These are phyloP conservation scores for Entamoeba histolytica DNA, from an alignment of 208 protist species.

Conservation along the genomic window DNA sequence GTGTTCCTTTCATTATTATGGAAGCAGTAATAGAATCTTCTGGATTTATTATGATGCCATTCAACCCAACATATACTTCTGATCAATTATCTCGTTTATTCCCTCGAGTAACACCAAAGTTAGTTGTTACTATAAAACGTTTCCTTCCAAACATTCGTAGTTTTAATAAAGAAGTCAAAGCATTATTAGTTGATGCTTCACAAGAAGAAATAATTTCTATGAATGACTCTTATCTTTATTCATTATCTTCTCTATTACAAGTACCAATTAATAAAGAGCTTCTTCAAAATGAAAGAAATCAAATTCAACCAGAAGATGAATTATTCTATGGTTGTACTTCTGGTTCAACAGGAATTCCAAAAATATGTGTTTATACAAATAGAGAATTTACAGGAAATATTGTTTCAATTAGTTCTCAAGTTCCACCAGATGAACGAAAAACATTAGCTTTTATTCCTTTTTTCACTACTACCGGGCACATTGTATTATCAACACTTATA, in stretches of 20 bases:
- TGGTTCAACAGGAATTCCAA: not conserved
- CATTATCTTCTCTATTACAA: not conserved
- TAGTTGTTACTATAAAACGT: not conserved
- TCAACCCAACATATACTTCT: not conserved
- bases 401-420: not conserved
- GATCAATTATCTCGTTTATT: not conserved
- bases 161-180: not conserved
- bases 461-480: not conserved
- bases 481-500: not conserved
- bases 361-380: not conserved
- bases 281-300: not conserved
- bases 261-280: not conserved
- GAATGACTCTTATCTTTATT: not conserved
- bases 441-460: not conserved
- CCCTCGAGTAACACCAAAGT: not conserved
- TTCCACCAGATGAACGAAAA: not conserved
- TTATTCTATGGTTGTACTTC: not conserved
- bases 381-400: not conserved
- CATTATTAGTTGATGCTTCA: not conserved
- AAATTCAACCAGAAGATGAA: not conserved
- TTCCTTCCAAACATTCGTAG: not conserved
- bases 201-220: not conserved
- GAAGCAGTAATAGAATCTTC: not conserved
- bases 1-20: not conserved
- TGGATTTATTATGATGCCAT: not conserved